Evolutionary conservation across 257 asterid species (phyloP).

Genomic region (Ilex asprella): DNA sequence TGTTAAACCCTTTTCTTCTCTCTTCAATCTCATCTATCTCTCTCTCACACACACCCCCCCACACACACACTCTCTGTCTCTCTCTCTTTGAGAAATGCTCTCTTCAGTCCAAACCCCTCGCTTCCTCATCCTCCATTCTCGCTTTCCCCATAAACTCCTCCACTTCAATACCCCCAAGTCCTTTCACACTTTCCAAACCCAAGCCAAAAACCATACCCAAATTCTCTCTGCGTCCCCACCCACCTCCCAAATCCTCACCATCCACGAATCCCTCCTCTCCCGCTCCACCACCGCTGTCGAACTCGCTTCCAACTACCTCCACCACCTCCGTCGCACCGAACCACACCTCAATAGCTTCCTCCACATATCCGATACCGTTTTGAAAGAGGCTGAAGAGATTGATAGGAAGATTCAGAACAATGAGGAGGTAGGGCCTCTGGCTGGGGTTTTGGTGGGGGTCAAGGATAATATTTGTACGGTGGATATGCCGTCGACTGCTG

Average conservation of each 20-base stretch:
- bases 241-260: slow-evolving; percentile 65
- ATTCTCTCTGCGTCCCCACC: slow-evolving; percentile 24
- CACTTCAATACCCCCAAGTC: slow-evolving; percentile 26
- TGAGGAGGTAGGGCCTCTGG: slow-evolving; percentile 67
- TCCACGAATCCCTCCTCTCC: slow-evolving; percentile 65
- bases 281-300: slow-evolving; percentile 69
- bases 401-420: slow-evolving; percentile 53
- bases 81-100: slow-evolving; percentile 29
- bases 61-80: no score
- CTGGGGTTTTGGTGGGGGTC: slow-evolving; percentile 79
- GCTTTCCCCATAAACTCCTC: neutral
- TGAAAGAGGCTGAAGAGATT: slow-evolving; percentile 65
- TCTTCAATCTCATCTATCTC: no score
- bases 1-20: no score
- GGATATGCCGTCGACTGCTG: slow-evolving; percentile 93
- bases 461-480: slow-evolving; percentile 87
- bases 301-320: slow-evolving; percentile 55
- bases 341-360: slow-evolving; percentile 83
- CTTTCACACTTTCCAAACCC: slow-evolving; percentile 32
- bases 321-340: slow-evolving; percentile 67
- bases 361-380: slow-evolving; percentile 44
- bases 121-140: slow-evolving; percentile 38
- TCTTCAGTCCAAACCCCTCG: slow-evolving; percentile 62
- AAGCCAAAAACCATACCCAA: slow-evolving; percentile 6
- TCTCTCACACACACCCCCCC: no score